A percentile compares a stretch with the other conserved stretches of the same genome.
Conservation (phyloP, 164 flowering plant genomes). For the Echeveria elegans region DNA sequence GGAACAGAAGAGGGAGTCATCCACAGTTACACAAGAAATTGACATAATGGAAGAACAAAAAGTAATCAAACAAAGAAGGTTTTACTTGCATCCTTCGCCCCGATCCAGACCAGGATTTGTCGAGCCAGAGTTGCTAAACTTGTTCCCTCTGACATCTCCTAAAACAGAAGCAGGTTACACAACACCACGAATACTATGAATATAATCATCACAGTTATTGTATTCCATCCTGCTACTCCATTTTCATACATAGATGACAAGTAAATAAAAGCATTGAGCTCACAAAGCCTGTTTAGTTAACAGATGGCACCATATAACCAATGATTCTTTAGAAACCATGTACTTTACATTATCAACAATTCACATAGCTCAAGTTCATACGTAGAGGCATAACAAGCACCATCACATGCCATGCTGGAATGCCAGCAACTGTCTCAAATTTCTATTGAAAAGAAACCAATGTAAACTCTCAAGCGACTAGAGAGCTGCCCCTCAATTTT, state of each 20-base stretch:
- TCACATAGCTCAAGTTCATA: no score
- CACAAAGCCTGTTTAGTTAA: no score
- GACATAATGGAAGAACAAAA: conserved; percentile 46
- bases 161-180: background rate
- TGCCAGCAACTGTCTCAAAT: no score
- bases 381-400: no score
- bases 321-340: no score
- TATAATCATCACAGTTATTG: background rate
- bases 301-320: background rate
- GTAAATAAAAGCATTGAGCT: background rate
- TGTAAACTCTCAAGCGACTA: no score
- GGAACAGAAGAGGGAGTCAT: conserved; percentile 16
- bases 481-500: no score
- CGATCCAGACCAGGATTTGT: conserved; percentile 3
- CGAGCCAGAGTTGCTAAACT: conserved; percentile 6
- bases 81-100: conserved; percentile 8
- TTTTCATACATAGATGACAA: background rate
- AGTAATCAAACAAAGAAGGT: conserved; percentile 12
- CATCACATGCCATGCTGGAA: no score
- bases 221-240: background rate
- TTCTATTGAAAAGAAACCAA: no score
- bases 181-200: background rate
- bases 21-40: conserved; percentile 14
- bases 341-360: no score
- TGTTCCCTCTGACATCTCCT: conserved; percentile 7